phyloP scores from a whole-genome alignment of 768 basidiomycete genomes.

The Dacryopinax spathularia region DNA sequence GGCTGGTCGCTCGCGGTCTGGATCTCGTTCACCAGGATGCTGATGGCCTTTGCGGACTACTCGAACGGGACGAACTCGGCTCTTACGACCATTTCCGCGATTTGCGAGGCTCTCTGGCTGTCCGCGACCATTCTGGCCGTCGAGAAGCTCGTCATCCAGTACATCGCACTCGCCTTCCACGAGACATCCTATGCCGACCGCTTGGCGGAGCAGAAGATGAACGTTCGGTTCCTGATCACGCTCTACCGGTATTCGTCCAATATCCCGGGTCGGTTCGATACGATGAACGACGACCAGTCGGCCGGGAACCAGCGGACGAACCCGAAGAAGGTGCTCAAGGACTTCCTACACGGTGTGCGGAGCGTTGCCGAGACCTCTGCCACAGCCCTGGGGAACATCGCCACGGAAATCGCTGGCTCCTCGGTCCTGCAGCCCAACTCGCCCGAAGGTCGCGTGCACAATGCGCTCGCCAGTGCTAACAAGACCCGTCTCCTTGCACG shows the following conservation, averaged over 20 bases:
- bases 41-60: slow-evolving; percentile 30
- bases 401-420: slow-evolving; percentile 42
- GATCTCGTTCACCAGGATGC: slow-evolving; percentile 59
- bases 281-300: slow-evolving; percentile 30
- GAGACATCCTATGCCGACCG: slow-evolving; percentile 49
- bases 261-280: slow-evolving; percentile 52
- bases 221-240: slow-evolving; percentile 51
- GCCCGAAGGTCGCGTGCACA: slow-evolving; percentile 63
- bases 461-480: slow-evolving; percentile 63
- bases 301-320: slow-evolving; percentile 31
- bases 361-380: slow-evolving; percentile 69
- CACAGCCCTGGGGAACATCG: slow-evolving; percentile 51
- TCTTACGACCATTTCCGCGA: slow-evolving; percentile 42
- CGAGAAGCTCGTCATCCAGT: slow-evolving; percentile 78
- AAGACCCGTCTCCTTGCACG: slow-evolving; percentile 70
- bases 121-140: slow-evolving; percentile 55
- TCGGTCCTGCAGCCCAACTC: slow-evolving; percentile 83
- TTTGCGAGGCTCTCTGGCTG: slow-evolving; percentile 60
- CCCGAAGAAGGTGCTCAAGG: slow-evolving; percentile 52
- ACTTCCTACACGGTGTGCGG: slow-evolving; percentile 54
- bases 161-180: slow-evolving; percentile 72
- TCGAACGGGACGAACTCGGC: slow-evolving; percentile 21
- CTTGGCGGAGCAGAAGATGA: slow-evolving; percentile 69
- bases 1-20: slow-evolving; percentile 47
- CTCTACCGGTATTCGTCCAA: slow-evolving; percentile 70